Evolutionary conservation across 345 rosid species (phyloP).

Genomic region (Passiflora organensis): DNA sequence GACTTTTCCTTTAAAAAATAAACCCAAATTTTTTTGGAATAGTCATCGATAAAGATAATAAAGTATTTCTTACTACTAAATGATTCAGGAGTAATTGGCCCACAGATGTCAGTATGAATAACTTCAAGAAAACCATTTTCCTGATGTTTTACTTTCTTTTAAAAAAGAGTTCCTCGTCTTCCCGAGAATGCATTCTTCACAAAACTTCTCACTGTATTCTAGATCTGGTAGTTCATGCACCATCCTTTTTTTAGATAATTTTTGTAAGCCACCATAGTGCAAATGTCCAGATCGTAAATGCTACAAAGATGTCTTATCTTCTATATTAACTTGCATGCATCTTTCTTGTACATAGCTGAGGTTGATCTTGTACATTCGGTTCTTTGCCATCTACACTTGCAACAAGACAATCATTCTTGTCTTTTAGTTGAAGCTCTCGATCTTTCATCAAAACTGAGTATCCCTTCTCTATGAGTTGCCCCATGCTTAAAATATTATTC

Average conservation of each 20-base stretch:
- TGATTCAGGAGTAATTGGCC: not conserved
- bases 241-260: not conserved
- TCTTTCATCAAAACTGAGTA: too few species aligned
- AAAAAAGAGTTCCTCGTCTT: not conserved
- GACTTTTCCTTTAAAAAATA: too few species aligned
- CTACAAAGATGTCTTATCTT: too few species aligned
- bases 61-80: not conserved
- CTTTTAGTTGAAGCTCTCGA: too few species aligned
- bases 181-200: not conserved
- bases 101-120: not conserved
- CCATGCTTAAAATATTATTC: too few species aligned
- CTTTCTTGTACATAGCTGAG: not conserved
- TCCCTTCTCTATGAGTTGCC: too few species aligned
- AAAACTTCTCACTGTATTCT: not conserved
- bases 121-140: too few species aligned
- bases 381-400: not conserved
- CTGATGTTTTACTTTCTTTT: not conserved
- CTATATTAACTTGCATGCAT: too few species aligned
- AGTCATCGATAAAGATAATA: constrained; percentile 1
- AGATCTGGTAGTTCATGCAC: not conserved
- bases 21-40: not conserved
- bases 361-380: not conserved
- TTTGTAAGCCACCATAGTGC: not conserved
- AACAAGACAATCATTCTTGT: too few species aligned
- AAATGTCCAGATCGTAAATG: not conserved